Evolutionary conservation across 768 basidiomycete species (phyloP).

Genomic region (Trametes elegans): DNA sequence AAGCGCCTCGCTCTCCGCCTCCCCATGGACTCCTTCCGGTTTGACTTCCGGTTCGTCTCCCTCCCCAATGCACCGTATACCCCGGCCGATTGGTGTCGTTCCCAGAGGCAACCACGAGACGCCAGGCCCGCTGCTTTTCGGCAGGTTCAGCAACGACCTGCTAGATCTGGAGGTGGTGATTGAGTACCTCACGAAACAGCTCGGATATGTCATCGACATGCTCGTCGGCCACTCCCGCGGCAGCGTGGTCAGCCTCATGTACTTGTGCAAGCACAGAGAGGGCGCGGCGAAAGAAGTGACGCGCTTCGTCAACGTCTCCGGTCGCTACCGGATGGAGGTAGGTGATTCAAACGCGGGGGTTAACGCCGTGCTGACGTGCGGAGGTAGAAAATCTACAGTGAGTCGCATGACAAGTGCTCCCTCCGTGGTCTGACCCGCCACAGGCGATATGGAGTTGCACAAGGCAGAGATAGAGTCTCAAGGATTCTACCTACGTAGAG

Average conservation of each 20-base stretch:
- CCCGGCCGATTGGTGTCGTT: too few relatives aligned
- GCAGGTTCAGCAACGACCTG: slow-evolving; percentile 47
- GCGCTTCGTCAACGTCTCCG: slow-evolving; percentile 72
- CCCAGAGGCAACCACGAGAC: slow-evolving; percentile 77
- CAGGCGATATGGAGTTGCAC: slow-evolving; percentile 13
- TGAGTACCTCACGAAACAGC: slow-evolving; percentile 51
- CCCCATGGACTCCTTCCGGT: slow-evolving; percentile 79
- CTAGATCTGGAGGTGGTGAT: slow-evolving; percentile 68
- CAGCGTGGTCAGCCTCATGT: slow-evolving; percentile 61
- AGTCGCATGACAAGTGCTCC: neutral
- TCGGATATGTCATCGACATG: slow-evolving; percentile 68
- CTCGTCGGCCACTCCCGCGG: slow-evolving; percentile 81
- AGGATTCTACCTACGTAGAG: slow-evolving; percentile 62
- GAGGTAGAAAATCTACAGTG: slow-evolving; percentile 21
- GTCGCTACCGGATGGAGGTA: slow-evolving; percentile 78
- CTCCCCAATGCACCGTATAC: too few relatives aligned
- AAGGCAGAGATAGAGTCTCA: slow-evolving; percentile 43
- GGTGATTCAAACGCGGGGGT: slow-evolving; percentile 26
- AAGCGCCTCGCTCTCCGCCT: slow-evolving; percentile 62
- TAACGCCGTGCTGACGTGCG: neutral
- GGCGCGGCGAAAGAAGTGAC: slow-evolving; percentile 52
- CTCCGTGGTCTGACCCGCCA: neutral
- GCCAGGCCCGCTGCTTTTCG: slow-evolving; percentile 61
- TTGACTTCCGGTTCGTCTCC: slow-evolving; percentile 73
- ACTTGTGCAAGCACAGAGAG: slow-evolving; percentile 51